These are phyloP conservation scores for Carex cristatella DNA, from an alignment of 176 grass and related monocot species.

Conservation along the genomic window DNA sequence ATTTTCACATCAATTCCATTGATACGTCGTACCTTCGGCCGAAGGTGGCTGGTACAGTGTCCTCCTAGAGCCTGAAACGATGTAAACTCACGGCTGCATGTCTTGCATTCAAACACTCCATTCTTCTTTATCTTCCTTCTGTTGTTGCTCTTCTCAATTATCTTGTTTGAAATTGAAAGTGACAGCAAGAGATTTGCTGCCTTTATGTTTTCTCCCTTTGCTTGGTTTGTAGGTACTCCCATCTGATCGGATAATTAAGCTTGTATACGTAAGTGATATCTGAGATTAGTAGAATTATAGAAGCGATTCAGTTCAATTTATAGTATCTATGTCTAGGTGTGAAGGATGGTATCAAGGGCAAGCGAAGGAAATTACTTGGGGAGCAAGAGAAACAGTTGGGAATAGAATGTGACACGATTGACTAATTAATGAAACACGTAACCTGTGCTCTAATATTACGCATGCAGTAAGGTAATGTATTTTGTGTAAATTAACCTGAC, in stretches of 20 bases:
- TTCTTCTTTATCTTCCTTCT: background rate
- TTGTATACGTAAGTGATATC: background rate
- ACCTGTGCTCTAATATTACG: background rate
- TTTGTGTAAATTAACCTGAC: background rate
- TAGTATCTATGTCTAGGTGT: background rate
- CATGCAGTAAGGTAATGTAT: background rate
- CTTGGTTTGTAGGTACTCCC: background rate
- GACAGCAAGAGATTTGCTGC: slow-evolving; percentile 16
- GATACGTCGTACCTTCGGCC: background rate
- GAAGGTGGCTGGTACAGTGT: slow-evolving; percentile 65
- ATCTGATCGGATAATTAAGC: background rate
- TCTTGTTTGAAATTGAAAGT: background rate
- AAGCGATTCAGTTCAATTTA: background rate
- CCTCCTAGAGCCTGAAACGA: slow-evolving; percentile 85
- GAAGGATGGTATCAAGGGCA: background rate
- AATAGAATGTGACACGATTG: background rate
- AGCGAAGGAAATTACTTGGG: background rate
- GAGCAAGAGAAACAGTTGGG: background rate
- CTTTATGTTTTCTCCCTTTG: background rate
- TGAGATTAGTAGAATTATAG: background rate
- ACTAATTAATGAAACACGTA: background rate
- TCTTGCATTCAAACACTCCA: slow-evolving; percentile 65
- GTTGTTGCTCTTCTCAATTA: background rate
- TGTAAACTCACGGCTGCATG: slow-evolving; percentile 48
- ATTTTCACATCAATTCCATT: background rate